Evolutionary conservation across 495 filamentous ascomycete genomes (phyloP).

Genomic region (Penicillium pulvis): DNA sequence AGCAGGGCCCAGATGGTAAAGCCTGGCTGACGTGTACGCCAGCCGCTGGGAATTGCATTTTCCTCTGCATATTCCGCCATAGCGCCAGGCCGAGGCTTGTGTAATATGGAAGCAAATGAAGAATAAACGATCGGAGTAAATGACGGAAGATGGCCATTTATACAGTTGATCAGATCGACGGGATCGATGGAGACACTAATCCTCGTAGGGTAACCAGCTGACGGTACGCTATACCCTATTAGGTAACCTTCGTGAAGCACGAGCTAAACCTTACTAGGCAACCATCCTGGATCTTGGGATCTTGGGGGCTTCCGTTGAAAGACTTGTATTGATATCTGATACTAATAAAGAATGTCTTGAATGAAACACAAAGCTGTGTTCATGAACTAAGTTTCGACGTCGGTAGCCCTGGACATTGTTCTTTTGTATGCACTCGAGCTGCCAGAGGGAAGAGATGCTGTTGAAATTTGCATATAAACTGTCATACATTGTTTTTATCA

Average conservation of each 20-base stretch:
- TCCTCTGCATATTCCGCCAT: conserved; percentile 55
- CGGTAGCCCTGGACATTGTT: too few relatives aligned
- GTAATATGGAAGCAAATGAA: neutral
- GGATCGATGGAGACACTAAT: neutral
- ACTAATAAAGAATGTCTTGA: too few relatives aligned
- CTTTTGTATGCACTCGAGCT: too few relatives aligned
- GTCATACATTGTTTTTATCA: neutral
- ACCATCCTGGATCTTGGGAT: neutral
- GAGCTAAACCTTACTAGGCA: neutral
- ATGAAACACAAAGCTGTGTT: too few relatives aligned
- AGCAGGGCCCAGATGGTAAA: conserved; percentile 59
- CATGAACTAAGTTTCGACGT: too few relatives aligned
- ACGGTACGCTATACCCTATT: neutral
- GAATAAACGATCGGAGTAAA: neutral
- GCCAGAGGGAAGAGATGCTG: too few relatives aligned
- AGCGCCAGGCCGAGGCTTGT: neutral
- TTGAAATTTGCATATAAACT: too few relatives aligned
- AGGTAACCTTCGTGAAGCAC: neutral
- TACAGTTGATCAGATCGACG: neutral
- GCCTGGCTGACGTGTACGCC: conserved; percentile 59
- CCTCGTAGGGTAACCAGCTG: neutral
- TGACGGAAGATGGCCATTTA: neutral
- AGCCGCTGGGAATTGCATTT: conserved; percentile 49
- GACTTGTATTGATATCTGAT: neutral
- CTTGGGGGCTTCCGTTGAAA: neutral